phyloP scores from a whole-genome alignment of 331 rosid genomes.

The Telfairia occidentalis region DNA sequence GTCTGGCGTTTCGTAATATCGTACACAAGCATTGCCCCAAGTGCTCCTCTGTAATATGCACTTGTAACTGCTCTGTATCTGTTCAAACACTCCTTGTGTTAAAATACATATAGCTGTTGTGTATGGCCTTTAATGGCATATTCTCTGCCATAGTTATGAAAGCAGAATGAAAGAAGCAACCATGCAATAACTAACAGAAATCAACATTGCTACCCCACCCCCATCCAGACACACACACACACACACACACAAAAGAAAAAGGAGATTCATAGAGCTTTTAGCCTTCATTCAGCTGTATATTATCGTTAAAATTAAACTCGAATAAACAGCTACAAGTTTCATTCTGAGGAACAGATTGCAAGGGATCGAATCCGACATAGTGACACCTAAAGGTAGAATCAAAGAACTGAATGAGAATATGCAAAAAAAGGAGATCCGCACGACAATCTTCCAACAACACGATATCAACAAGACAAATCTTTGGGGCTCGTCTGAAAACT shows the following conservation, averaged over 20 bases:
- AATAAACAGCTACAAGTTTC: constrained; percentile 1
- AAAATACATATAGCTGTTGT: background rate
- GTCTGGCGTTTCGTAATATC: constrained; percentile 82
- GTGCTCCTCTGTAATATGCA: constrained; percentile 94
- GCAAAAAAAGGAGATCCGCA: background rate
- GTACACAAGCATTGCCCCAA: constrained; percentile 91
- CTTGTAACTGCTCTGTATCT: constrained; percentile 96
- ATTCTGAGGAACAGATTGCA: background rate
- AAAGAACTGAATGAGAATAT: background rate
- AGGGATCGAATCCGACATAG: background rate
- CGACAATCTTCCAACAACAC: background rate
- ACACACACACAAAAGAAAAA: background rate
- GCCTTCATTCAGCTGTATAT: background rate
- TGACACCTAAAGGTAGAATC: background rate
- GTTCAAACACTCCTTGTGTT: constrained; percentile 4
- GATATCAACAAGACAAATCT: background rate
- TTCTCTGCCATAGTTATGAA: background rate
- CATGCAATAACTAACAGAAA: background rate
- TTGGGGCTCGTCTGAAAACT: background rate
- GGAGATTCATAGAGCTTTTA: background rate
- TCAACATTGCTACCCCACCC: background rate
- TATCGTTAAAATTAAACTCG: background rate
- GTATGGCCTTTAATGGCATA: background rate
- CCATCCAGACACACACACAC: no score
- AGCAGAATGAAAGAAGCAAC: background rate